Evolutionary conservation across 306 rosid species (phyloP), one percentile per base, ranked within the genome.

Genomic region (Psophocarpus tetragonolobus): DNA sequence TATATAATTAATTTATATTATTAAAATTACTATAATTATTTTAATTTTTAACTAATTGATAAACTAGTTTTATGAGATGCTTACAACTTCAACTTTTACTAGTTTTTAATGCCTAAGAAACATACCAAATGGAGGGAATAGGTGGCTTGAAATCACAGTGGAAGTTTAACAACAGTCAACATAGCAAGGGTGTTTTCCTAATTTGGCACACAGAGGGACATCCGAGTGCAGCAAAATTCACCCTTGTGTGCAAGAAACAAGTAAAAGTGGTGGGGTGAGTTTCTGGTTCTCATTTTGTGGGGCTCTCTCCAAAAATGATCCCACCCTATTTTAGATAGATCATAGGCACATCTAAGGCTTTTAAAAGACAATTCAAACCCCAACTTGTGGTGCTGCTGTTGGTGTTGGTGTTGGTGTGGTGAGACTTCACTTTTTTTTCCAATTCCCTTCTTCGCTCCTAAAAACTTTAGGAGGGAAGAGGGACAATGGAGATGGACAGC

Each of bases 401-500:
- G 8, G 30, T 50, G 26, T 3, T 51, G 50, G 18, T 5, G 17
- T 57, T 51, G 0, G 50, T 32, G 27, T 27, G 8, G 79, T 45
- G 63, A 61, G 76, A 17, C 61, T 47, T 30, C 73, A 51, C 76
- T 29, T 14, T 13, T 61, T 57, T 41, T 63, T 20, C 70, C 76
- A 39, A 2, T 79, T 87, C 87, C 82, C 84, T 84, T 90, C 84
- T 84, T 90, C 84, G 42, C 90, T 90, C 87, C 88, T 85, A 51
- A 53, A 57, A 76, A 33, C 4, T 35, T 84, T 85, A 69, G 87
- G 87, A 84, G 90, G 85, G 90, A 80, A 80, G 83, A n/a, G 64
- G 84, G 47, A 14, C 68, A 58, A 85, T 84, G 90, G 85, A 63
- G 73, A 56, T 83, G 77, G 39, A 66, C 33, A 68, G 5, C 77